These are phyloP conservation scores for Solanum piurae DNA, from an alignment of 257 asterid species.

Conservation along the genomic window DNA sequence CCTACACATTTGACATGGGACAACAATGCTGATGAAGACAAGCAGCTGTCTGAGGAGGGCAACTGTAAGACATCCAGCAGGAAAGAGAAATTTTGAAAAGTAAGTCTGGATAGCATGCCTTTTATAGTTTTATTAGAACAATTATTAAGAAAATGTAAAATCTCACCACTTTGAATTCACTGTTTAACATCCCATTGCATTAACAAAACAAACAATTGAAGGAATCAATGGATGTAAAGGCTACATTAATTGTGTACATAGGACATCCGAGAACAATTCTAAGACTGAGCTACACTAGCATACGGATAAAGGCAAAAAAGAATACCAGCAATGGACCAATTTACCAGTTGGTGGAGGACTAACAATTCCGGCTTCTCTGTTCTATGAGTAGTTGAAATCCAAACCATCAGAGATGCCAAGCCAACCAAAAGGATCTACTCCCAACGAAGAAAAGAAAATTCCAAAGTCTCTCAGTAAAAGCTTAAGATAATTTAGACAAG, in stretches of 20 bases:
- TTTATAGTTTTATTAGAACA: not conserved
- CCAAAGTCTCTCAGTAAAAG: not conserved
- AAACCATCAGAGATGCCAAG: conserved; percentile 70
- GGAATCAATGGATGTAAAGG: not conserved
- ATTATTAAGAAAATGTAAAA: not conserved
- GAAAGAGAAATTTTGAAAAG: too few species aligned
- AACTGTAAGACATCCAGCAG: too few species aligned
- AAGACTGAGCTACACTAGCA: not conserved
- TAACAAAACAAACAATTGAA: not conserved
- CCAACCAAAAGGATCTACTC: conserved; percentile 63
- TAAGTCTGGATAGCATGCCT: not conserved
- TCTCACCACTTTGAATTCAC: not conserved
- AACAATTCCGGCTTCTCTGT: conserved; percentile 75
- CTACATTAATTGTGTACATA: not conserved
- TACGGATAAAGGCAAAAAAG: not conserved
- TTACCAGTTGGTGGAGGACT: conserved; percentile 70
- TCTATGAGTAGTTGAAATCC: conserved; percentile 82
- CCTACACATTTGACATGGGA: too few species aligned
- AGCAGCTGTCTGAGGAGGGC: too few species aligned
- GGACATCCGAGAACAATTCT: not conserved
- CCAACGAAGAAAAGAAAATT: conserved; percentile 8
- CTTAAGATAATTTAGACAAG: not conserved
- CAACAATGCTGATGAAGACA: too few species aligned
- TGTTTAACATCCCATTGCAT: not conserved
- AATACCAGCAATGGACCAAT: conserved; percentile 89